Base-by-base conservation (phyloP, 257 asterid genomes). In the Schizonepeta tenuifolia region DNA sequence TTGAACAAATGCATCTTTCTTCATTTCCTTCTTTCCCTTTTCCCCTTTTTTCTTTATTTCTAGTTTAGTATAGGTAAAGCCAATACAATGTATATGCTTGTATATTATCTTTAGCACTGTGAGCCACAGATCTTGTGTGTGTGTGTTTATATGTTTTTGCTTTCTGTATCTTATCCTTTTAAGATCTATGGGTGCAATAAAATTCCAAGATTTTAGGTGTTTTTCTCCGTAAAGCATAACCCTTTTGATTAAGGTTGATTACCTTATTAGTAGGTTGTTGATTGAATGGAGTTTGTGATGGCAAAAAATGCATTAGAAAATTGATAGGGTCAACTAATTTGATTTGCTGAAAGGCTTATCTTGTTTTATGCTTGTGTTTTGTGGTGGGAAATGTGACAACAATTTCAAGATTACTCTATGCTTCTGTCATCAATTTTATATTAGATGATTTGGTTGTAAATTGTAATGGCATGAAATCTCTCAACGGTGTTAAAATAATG, bases 291-390 rank as follows among this genome's bases (percentile, higher is more conserved):
- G 63, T 54, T 65, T 59, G 67, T 56, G 65, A 69, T 56, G 63
- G 44, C 15, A 22, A 71, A 15, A 26, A 70, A 17, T n/a, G 70
- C 43, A 31, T 71, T 71, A 53, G 66, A 46, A 54, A 64, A 62
- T 43, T 24, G 40, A 6, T 54, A 41, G 55, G 55, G 72, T 31
- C 72, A 50, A 76, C 40, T 79, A 77, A 24, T 77, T 68, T 67
- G 66, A 79, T 60, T 73, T 49, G 78, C 71, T 70, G 77, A 79
- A 77, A 74, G 82, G 76, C 11, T 80, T 64, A 75, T 78, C 84
- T 83, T 75, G 86, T 83, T 85, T 80, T 83, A 68, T 69, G 75
- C 78, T 75, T 80, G 78, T 82, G 85, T 80, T 80, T 79, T 83
- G 57, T 75, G 79, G 72, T 76, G 70, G 75, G 72, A 56, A 75